These are phyloP conservation scores for Agarophyton chilense DNA, from an alignment of 23 red algal genomes.

Conservation along the genomic window DNA sequence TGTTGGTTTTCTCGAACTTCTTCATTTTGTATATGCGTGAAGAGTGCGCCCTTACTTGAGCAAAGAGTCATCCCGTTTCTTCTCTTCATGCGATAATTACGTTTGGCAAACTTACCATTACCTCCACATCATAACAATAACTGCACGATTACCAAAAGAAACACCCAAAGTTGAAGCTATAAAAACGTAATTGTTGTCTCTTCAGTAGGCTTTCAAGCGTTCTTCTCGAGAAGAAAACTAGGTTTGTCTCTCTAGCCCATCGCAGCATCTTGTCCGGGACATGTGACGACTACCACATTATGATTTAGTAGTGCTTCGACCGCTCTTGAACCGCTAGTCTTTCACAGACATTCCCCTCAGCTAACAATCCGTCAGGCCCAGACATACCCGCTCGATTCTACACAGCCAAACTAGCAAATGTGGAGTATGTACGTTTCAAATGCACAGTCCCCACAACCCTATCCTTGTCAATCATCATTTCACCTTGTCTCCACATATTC, in stretches of 20 bases:
- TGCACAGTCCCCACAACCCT: slow-evolving; percentile 27
- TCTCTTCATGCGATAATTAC: background rate
- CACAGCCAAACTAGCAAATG: slow-evolving; percentile 59
- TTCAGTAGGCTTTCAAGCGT: background rate
- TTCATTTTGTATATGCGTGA: background rate
- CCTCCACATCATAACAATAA: background rate
- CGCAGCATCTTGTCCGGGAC: too few species aligned
- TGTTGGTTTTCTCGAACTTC: too few species aligned
- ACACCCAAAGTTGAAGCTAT: background rate
- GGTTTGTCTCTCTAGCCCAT: too few species aligned
- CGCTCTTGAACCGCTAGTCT: too few species aligned
- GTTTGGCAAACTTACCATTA: background rate
- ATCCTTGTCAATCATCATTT: background rate
- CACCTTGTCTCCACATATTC: slow-evolving; percentile 51
- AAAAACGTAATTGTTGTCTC: background rate
- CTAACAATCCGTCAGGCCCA: background rate
- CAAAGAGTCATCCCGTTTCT: background rate
- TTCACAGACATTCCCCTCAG: too few species aligned
- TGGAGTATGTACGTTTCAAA: slow-evolving; percentile 69
- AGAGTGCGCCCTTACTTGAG: background rate
- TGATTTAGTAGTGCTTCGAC: too few species aligned
- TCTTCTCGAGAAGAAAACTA: too few species aligned
- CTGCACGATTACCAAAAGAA: background rate
- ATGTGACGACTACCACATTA: too few species aligned
- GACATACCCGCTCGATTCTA: background rate